Evolutionary conservation across 2,329 filamentous ascomycete genomes (phyloP), one percentile per base, ranked within the genome.

Genomic region (Chrysosporium queenslandicum): DNA sequence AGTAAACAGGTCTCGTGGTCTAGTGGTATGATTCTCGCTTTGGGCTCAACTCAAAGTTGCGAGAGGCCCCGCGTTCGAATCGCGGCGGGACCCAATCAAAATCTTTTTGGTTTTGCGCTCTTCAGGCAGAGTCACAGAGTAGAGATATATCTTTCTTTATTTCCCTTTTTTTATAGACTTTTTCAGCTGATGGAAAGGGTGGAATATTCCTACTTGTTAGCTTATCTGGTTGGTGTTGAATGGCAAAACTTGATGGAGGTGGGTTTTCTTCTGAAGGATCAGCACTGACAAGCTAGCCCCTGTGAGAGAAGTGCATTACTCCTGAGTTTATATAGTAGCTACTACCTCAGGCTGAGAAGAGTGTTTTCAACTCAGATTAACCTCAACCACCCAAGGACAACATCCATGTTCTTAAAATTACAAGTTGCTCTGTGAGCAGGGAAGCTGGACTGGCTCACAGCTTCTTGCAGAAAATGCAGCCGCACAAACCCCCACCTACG

Each of bases 21-120:
- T 67, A 68, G 66, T 61, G 64, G 66, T 68, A 69, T 68, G 65
- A 68, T 69, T 67, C 66, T 68, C 64, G 66, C 66, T 68, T 67
- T 66, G 64, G 64, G 65, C 59, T 32, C 40, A 53, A 55, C 43
- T 52, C 47, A 45, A 55, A 53, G 43, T 14, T 57, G 52, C 53
- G 50, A 55, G 53, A 50, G 53, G 53, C 41, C 53, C 53, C 53
- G 49, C 49, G 55, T 56, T 55, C 53, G 55, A 53, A 45, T 56
- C 55, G 55, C 57, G 52, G 55, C 53, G 49, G 50, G 55, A 53
- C 54, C 51, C 54, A 20, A 11, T 12, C 20, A 12, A 14, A 50
- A 46, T 36, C 27, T 46, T 29, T 46, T 18, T 43, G 2, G 21
- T 39, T 32, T 50, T 32, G n/a, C n/a, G n/a, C n/a, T 29, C 9